Conservation (phyloP, 2,329 filamentous ascomycete genomes). For the Sordariomycetes sp. region DNA sequence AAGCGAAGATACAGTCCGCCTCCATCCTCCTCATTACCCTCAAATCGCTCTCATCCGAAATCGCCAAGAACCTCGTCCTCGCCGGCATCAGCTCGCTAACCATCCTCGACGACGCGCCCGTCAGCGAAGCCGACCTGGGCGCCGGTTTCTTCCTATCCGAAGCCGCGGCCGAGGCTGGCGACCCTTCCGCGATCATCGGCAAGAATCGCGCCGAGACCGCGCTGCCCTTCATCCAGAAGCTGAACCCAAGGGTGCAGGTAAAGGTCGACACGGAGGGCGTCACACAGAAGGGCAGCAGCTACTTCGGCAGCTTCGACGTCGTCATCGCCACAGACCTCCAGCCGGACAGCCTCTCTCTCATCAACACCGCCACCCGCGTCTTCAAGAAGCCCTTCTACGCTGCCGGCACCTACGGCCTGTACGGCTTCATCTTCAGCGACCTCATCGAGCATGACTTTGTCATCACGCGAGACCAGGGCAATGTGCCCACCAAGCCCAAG, state of each 20-base stretch:
- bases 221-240: constrained; percentile 64
- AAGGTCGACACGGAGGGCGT: constrained; percentile 61
- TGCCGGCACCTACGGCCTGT: constrained; percentile 77
- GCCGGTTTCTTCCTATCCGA: constrained; percentile 69
- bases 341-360: constrained; percentile 61
- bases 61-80: constrained; percentile 94
- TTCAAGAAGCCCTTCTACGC: constrained; percentile 80
- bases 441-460: constrained; percentile 85
- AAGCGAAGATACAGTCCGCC: constrained; percentile 83
- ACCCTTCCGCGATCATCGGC: constrained; percentile 54
- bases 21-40: constrained; percentile 85
- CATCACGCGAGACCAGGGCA: constrained; percentile 76
- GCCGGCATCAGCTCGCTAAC: constrained; percentile 88
- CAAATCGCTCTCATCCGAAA: constrained; percentile 82
- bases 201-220: constrained; percentile 80
- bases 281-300: constrained; percentile 58
- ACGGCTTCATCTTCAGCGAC: constrained; percentile 92
- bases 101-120: constrained; percentile 67
- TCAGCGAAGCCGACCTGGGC: constrained; percentile 73
- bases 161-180: constrained; percentile 13
- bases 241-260: constrained; percentile 83
- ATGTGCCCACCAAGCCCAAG: constrained; percentile 49
- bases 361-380: constrained; percentile 81
- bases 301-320: constrained; percentile 72
- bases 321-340: constrained; percentile 85